Base-by-base conservation (phyloP, 2,329 filamentous ascomycete species). In the Scedosporium minutisporum region DNA sequence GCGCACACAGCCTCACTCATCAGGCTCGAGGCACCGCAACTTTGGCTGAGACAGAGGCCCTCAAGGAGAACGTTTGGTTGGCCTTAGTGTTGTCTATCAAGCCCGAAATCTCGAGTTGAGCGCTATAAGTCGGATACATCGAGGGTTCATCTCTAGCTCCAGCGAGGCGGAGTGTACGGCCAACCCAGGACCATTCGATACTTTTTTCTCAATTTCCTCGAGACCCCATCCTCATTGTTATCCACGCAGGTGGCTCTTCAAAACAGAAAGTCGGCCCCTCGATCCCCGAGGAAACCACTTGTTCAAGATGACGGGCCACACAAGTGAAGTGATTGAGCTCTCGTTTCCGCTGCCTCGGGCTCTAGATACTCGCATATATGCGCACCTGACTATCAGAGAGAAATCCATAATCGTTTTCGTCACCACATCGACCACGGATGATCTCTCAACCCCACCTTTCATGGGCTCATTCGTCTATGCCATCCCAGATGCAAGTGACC, bases 391-490 rank as follows among this genome's bases (percentile, higher is more conserved):
- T 16, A 78, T 82, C 62, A 82, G 82, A 64, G 75, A 80, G 46
- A 86, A 83, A 68, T 82, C 80, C 33, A 74, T 87, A 62, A 72
- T 85, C 62, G 72, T 88, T n/a, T 85, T 85, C 69, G 74, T 88
- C 57, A 84, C 85, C 1, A 87, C 86, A 0, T 78, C 81, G 3
- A 72, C 80, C 27, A 77, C 77, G 62, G 83, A 83, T 61, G 81
- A 85, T 51, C 72, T 74, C n/a, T 76, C 76, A 12, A 71, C 74
- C 7, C 72, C 79, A 6, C 77, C 82, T 48, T 77, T 82, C 59
- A 82, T 97, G 75, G 93, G 95, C 3, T 96, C 91, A 59, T 93
- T 97, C 71, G 90, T 97, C 57, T 97, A 96, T 72, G 90, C 93
- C 2, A 84, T 99, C 73, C 93, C 95, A 16, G 89, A 96, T 76